Conservation (phyloP, 176 grass and related monocot species). For the Carex pumila region DNA sequence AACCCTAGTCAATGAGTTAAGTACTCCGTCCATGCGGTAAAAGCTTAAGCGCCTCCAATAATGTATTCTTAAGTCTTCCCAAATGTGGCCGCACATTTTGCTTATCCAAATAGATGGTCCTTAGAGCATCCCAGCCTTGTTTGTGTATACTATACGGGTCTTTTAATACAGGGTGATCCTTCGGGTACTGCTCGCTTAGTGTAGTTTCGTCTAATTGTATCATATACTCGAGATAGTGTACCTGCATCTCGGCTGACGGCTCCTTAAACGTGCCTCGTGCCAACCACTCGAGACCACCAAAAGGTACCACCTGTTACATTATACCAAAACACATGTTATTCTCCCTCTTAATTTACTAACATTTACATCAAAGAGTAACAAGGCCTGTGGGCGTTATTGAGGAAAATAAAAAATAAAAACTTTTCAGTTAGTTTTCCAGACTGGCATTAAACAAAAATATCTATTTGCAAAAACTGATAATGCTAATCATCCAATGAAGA, state of each 20-base stretch:
- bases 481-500: not conserved
- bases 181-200: slow-evolving; percentile 67
- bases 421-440: not conserved
- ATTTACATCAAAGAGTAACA: not conserved
- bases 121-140: slow-evolving; percentile 71
- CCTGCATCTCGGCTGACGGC: slow-evolving; percentile 58
- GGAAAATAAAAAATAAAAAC: not conserved
- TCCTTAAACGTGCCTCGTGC: slow-evolving; percentile 70
- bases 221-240: slow-evolving; percentile 76
- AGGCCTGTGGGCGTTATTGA: not conserved
- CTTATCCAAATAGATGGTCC: slow-evolving; percentile 78
- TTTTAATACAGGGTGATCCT: slow-evolving; percentile 55
- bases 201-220: slow-evolving; percentile 84
- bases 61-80: slow-evolving; percentile 70
- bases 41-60: slow-evolving; percentile 52
- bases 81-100: slow-evolving; percentile 86
- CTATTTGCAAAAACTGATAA: not conserved
- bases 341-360: not conserved
- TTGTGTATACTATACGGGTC: slow-evolving; percentile 71
- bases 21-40: slow-evolving; percentile 40
- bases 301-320: slow-evolving; percentile 49
- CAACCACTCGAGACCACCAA: slow-evolving; percentile 71
- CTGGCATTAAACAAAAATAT: not conserved
- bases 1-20: slow-evolving; percentile 3
- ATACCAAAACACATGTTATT: not conserved